phyloP scores from a whole-genome alignment of 2,329 filamentous ascomycete species.

The Aureobasidium lini region DNA sequence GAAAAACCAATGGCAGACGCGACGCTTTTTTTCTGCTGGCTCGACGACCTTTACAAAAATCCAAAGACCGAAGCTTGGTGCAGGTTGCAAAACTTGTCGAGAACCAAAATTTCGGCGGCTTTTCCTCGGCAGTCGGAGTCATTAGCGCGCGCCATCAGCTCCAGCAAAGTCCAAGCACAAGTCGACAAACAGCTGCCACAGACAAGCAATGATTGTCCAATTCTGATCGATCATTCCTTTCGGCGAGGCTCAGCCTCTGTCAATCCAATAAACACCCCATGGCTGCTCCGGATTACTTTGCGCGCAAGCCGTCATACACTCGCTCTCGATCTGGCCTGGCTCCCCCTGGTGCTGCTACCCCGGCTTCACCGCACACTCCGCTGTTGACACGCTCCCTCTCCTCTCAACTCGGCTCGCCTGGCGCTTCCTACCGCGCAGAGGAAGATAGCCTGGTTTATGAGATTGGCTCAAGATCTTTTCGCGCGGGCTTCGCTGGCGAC shows the following conservation, averaged over 20 bases:
- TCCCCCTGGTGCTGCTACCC: conserved; percentile 42
- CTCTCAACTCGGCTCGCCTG: conserved; percentile 51
- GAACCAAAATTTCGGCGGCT: conserved; percentile 5
- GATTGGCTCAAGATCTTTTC: conserved; percentile 68
- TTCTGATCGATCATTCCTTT: not conserved
- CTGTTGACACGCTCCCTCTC: conserved; percentile 54
- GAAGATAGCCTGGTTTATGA: conserved; percentile 83
- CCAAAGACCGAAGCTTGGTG: not conserved
- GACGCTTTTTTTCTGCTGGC: not conserved
- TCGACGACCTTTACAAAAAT: conserved; percentile 5
- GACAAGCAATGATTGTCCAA: not conserved
- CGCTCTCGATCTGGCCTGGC: not conserved
- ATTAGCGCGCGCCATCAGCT: not conserved
- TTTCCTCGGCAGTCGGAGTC: not conserved
- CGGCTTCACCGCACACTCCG: conserved; percentile 49
- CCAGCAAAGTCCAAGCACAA: not conserved
- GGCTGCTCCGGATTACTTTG: conserved; percentile 12
- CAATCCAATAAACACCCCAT: not conserved
- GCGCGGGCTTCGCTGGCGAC: conserved; percentile 82
- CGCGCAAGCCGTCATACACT: conserved; percentile 8
- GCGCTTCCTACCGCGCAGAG: conserved; percentile 48
- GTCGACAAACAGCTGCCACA: not conserved
- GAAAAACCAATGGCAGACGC: not conserved
- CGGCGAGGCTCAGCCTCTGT: conserved; percentile 7
- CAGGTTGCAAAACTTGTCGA: not conserved